Base-by-base conservation (phyloP, 148 eudicot species). In the Amaranthus cruentus region DNA sequence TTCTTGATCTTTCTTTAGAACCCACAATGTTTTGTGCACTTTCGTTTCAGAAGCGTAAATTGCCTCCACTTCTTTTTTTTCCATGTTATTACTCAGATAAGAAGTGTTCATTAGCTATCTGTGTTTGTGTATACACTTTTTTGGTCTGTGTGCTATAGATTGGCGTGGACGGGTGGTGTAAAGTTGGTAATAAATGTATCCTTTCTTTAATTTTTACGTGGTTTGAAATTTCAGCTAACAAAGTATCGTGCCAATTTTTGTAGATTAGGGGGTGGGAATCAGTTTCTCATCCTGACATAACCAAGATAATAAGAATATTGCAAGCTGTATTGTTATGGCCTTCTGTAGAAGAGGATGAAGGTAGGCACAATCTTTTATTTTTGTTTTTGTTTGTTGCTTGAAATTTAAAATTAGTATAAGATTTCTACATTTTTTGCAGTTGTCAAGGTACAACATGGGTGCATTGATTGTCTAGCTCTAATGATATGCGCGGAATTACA, bases 361-460 rank as follows among this genome's bases (percentile, higher is more conserved):
- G 97, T 89, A 75, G 77, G 70, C 58, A 71, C 9, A 71, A 46
- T 21, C 43, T 76, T 75, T 59, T 21, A 0, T 68, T 28, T 53
- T 47, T 62, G 46, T 15, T 76, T 75, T 59, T 21, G 0, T 68
- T 28, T 53, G 55, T 62, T 54, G 13, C 47, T 62, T 6, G 51
- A 68, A 46, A 10, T 4, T 56, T 66, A 15, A 49, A 0, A 28
- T 43, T 6, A 62, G 44, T 56, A 1, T 68, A 53, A 61, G 8
- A 55, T 42, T 49, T 14, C 21, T 38, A 47, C 57, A 28, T 73
- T 6, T 9, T 54, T 47, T 73, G 65, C 88, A 91, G 97, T 89
- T 82, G 82, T 86, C 44, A 88, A 89, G 82, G 92, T 89, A 62
- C 97, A 88, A 69, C 95, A 91, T 76, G 97, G 97, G 44, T 91